Evolutionary conservation across 495 filamentous ascomycete genomes (phyloP), one percentile per base, ranked within the genome.

Genomic region (Podospora conica): DNA sequence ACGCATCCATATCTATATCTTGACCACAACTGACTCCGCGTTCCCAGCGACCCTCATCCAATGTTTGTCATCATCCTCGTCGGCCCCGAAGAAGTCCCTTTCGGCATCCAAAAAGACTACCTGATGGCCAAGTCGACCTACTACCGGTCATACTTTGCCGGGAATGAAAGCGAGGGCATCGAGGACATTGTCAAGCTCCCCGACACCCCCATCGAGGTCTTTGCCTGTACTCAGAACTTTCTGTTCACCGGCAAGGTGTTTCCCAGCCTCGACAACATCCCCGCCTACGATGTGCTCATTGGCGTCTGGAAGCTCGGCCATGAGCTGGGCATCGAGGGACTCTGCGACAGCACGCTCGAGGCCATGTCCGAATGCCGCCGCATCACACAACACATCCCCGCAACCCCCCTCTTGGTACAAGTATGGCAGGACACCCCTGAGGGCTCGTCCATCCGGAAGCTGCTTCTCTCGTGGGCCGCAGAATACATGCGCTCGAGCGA

Each of bases 401-500:
- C 81, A 9, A 81, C 83, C 0, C 78, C 81, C 7, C 77, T 84
- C 1, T 76, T 85, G 10, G 79, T 84, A 0, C 78, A 83, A 63
- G 83, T 81, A 24, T 85, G 83, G 83, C 77, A 79, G 27, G 81
- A 84, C 58, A 83, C 82, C 5, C 81, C 83, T 0, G 81, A 83
- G 64, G 83, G 81, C 28, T 85, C 81, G 9, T 77, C 80, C 15
- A 82, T 85, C 40, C 77, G 83, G n/a, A 76, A 74, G 55, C 79
- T 85, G 23, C 76, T 85, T 18, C 75, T 85, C 15, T 73, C 72
- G n/a, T 85, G 83, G 83, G 83, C 82, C 18, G 82, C 82, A 4
- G 83, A 85, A 64, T 84, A 85, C 61, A 84, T 84, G 74, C 69
- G 80, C 66, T 81, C 82, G 2, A 81, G 81, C 9, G 78, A 81